Evolutionary conservation across 2,329 filamentous ascomycete species (phyloP), one percentile per base, ranked within the genome.

Genomic region (Passalora sequoiae): DNA sequence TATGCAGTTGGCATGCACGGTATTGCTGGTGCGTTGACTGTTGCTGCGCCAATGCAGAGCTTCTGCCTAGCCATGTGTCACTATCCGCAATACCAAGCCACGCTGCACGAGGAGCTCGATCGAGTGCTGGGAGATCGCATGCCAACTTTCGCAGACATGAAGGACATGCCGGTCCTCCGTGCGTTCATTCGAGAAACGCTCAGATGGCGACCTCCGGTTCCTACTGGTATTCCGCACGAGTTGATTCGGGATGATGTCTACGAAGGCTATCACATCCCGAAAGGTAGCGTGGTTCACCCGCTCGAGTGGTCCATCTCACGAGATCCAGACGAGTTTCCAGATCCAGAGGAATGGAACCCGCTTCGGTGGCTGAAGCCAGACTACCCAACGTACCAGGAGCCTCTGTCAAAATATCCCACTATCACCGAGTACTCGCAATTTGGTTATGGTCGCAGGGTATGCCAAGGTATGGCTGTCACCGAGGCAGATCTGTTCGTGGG

Each of bases 31-130:
- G 40, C 40, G 9, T 40, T 40, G 16, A 47, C 45, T n/a, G 44
- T 35, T 25, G 40, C 43, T 24, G 40, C 40, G 4, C 40, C 40
- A 2, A 47, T 40, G 4, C 44, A 40, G 40, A 28, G 44, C 2
- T 56, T 55, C 36, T 28, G 57, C 17, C 47, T 56, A n/a, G 55
- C 56, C 12, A 59, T 61, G 56, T 40, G 54, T 9, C 43, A 52
- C 3, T 68, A 76, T 50, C 75, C 75, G 0, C 68, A 72, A 50
- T 77, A 75, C 69, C 70, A 76, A 55, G 62, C 57, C 43, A 72
- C 70, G 53, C 70, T 72, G 4, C 74, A 78, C 54, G 71, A 69
- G 21, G 75, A 79, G 57, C 68, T 54, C 6, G 49, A 49, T 9
- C 38, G 30, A 6, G 44, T 49, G 17, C 36, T 48, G 15, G 49